phyloP scores from a whole-genome alignment of 768 basidiomycete species.

The Dacryopinax primogenitus region DNA sequence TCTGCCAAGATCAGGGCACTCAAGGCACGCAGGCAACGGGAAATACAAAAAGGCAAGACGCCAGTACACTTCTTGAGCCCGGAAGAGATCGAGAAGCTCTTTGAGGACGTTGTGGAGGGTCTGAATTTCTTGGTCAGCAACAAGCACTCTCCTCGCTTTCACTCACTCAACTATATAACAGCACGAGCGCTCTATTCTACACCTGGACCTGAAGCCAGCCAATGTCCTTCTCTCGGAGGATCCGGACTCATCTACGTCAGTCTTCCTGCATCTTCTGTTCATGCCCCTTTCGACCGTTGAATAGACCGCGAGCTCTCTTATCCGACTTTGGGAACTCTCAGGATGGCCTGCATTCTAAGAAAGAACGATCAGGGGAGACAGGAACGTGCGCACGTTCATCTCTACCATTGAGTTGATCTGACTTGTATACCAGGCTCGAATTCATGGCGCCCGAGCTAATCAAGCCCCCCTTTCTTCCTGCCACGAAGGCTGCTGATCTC shows the following conservation, averaged over 20 bases:
- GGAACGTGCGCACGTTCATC: constrained; percentile 56
- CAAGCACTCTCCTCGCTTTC: background rate
- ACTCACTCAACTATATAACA: constrained; percentile 24
- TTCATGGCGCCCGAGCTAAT: constrained; percentile 83
- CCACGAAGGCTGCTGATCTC: constrained; percentile 77
- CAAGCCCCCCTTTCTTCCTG: constrained; percentile 46
- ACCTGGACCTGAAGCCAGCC: constrained; percentile 87
- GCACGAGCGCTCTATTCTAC: constrained; percentile 76
- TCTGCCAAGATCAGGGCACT: background rate
- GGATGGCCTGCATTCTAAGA: constrained; percentile 64
- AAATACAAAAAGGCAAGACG: constrained; percentile 13
- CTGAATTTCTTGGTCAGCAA: constrained; percentile 64
- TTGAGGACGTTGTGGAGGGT: constrained; percentile 76
- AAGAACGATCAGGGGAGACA: constrained; percentile 76
- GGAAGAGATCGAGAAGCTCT: constrained; percentile 69
- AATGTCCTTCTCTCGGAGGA: constrained; percentile 90
- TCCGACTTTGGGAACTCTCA: constrained; percentile 93
- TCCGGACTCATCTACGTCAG: constrained; percentile 67
- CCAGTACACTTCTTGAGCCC: constrained; percentile 76
- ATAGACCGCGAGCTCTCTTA: constrained; percentile 82
- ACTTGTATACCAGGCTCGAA: constrained; percentile 47
- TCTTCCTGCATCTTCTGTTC: background rate
- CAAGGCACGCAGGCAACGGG: constrained; percentile 1
- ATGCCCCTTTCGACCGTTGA: constrained; percentile 3
- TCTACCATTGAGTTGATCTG: background rate